Conservation (phyloP, 1,284 basidiomycete genomes). For the Cryptococcus sp. region DNA sequence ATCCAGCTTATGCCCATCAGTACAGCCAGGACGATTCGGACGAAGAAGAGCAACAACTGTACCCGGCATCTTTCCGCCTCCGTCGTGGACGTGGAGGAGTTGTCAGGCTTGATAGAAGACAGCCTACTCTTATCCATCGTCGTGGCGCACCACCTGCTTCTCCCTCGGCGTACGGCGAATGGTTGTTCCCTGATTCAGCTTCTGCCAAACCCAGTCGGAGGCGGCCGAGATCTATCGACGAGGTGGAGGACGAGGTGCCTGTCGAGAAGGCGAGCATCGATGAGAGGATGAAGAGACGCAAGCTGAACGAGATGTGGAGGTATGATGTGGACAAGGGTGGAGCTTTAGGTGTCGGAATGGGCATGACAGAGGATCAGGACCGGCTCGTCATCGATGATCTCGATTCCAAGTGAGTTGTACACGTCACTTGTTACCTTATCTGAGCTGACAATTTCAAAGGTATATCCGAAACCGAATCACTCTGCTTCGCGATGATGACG, state of each 20-base stretch:
- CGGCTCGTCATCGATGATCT: constrained; percentile 53
- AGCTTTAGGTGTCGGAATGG: constrained; percentile 52
- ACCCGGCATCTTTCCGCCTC: constrained; percentile 62
- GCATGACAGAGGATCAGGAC: constrained; percentile 46
- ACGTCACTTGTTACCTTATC: no score
- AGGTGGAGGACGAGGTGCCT: constrained; percentile 21
- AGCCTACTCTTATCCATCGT: constrained; percentile 40
- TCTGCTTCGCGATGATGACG: constrained; percentile 44
- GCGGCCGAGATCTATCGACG: constrained; percentile 42
- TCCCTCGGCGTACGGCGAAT: constrained; percentile 26
- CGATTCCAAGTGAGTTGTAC: constrained; percentile 41
- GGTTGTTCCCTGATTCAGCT: constrained; percentile 39
- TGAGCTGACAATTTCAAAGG: constrained; percentile 10
- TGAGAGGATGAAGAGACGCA: constrained; percentile 26
- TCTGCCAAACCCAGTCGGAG: constrained; percentile 16
- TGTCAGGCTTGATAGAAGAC: constrained; percentile 72
- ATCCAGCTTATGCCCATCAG: constrained; percentile 34
- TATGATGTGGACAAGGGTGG: constrained; percentile 50
- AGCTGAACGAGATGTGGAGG: constrained; percentile 47
- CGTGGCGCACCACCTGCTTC: constrained; percentile 29
- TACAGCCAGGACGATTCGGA: constrained; percentile 43
- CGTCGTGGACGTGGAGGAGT: constrained; percentile 80
- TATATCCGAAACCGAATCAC: constrained; percentile 48
- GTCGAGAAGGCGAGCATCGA: constrained; percentile 13
- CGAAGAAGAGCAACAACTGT: constrained; percentile 18